Evolutionary conservation across 148 eudicot species (phyloP).

Genomic region (Beta vulgaris): DNA sequence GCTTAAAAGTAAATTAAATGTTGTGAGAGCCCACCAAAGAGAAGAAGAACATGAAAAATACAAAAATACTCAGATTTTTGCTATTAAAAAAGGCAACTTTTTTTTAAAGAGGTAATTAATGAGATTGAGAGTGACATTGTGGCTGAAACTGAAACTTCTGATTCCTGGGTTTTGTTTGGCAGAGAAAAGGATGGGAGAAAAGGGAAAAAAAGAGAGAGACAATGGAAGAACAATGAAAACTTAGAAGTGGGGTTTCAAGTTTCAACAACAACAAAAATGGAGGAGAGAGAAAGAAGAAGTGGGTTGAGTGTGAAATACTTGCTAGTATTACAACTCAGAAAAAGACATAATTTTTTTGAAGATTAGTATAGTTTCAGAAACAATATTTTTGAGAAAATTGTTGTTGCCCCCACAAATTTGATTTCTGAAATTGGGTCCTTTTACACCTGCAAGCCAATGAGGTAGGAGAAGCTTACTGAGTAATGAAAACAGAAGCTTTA

Average conservation of each 20-base stretch:
- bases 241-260: constrained; percentile 14
- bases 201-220: neutral
- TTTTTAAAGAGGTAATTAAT: constrained; percentile 10
- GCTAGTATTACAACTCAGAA: constrained; percentile 24
- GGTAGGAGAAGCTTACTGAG: constrained; percentile 18
- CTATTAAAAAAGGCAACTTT: constrained; percentile 7
- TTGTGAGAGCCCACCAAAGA: neutral
- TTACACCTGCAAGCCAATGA: constrained; percentile 23
- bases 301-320: neutral
- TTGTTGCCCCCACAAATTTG: constrained; percentile 2
- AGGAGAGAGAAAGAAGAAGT: neutral
- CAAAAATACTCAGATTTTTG: constrained; percentile 12
- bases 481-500: constrained; percentile 10
- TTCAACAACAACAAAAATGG: no score
- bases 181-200: constrained; percentile 28
- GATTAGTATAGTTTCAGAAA: constrained; percentile 3
- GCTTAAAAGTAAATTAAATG: constrained; percentile 12
- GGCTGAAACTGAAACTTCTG: constrained; percentile 12
- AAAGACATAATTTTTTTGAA: constrained; percentile 19
- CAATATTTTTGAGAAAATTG: neutral
- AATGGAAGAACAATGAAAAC: neutral
- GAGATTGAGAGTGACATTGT: constrained; percentile 21
- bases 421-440: neutral
- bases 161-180: constrained; percentile 24
- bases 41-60: neutral